Conservation (phyloP, 2,329 filamentous ascomycete genomes). For the Xylariales sp. region DNA sequence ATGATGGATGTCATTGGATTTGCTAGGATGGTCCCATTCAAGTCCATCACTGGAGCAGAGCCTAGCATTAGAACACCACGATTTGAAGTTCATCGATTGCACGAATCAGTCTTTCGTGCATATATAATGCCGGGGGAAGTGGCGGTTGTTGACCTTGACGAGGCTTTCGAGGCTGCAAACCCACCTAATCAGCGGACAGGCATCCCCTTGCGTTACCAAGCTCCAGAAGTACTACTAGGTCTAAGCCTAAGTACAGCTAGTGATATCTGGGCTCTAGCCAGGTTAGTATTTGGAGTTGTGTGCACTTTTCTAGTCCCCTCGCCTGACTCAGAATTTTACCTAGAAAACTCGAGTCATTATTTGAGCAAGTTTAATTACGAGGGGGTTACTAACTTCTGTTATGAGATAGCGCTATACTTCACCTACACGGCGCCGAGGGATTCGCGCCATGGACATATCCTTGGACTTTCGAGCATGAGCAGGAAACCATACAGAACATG, state of each 20-base stretch:
- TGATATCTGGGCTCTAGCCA: neutral
- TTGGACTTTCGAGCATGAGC: no score
- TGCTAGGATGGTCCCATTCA: neutral
- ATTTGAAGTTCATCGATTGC: neutral
- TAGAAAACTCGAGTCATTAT: neutral
- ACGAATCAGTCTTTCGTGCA: neutral
- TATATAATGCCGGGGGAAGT: neutral
- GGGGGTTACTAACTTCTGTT: no score
- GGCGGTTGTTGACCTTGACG: neutral
- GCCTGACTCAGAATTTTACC: neutral
- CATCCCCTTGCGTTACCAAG: neutral
- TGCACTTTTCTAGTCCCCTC: neutral
- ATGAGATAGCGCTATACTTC: no score
- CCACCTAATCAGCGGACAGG: neutral
- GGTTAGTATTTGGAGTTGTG: no score
- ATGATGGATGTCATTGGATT: neutral
- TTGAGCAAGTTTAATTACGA: no score
- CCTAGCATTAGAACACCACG: neutral
- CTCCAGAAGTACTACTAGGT: neutral
- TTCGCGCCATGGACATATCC: no score
- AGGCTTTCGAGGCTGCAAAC: neutral
- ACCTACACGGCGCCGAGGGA: no score
- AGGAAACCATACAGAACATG: no score
- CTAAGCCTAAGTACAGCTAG: neutral
- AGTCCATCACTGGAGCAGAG: neutral